A percentile compares a stretch with the other conserved stretches of the same genome.
These are phyloP conservation scores for Moringa oleifera DNA, from an alignment of 345 rosid species.

Conservation along the genomic window DNA sequence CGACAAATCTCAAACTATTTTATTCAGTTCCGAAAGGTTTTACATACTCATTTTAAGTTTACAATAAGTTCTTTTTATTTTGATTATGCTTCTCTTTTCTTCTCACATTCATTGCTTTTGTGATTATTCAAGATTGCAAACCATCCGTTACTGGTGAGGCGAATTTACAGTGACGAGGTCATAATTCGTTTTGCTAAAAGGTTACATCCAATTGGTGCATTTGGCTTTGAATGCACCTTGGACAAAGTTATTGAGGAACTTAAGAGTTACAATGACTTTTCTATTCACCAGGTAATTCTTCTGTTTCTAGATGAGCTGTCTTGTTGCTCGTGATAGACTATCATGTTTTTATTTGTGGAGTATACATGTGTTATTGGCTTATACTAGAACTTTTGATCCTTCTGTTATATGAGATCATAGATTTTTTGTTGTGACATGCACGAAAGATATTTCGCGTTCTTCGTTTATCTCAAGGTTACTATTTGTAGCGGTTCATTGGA, in stretches of 20 bases:
- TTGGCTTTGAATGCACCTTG: slow-evolving; percentile 83
- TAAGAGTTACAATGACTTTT: slow-evolving; percentile 75
- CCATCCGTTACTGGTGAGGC: slow-evolving; percentile 91
- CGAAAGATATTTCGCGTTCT: no score
- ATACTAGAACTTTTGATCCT: no score
- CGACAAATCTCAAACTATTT: slow-evolving; percentile 92
- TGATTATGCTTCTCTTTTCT: no score
- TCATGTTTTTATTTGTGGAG: no score
- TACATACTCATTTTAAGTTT: background rate
- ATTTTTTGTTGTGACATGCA: no score
- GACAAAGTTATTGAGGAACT: slow-evolving; percentile 81
- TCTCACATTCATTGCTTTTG: background rate
- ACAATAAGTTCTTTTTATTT: no score
- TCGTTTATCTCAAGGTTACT: no score
- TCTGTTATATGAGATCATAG: no score
- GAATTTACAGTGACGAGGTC: slow-evolving; percentile 72
- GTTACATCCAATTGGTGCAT: slow-evolving; percentile 79
- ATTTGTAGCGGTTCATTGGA: no score
- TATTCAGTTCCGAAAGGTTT: slow-evolving; percentile 91
- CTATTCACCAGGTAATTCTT: slow-evolving; percentile 77
- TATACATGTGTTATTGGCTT: no score
- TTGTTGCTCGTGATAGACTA: background rate
- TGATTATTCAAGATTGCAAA: slow-evolving; percentile 71
- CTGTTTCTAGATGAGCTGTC: slow-evolving; percentile 5
- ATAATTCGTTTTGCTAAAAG: slow-evolving; percentile 65